Percentiles rank a stretch among this genome's conserved stretches.
Conservation (phyloP, 2,329 filamentous ascomycete species). For the Monilinia fructigena region DNA sequence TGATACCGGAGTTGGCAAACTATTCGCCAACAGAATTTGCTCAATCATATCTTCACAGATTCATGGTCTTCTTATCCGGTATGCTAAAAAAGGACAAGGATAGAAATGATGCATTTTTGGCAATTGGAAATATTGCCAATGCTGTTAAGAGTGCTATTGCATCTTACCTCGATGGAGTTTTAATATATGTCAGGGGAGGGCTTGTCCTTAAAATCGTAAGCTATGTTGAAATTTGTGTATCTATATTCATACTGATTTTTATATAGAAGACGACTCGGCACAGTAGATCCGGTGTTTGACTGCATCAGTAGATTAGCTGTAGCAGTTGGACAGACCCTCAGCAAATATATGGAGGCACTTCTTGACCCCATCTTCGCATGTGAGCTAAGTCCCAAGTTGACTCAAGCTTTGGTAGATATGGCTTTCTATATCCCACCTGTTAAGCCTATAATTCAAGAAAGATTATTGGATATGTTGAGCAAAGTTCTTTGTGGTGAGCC, state of each 20-base stretch:
- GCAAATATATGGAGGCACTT: slow-evolving; percentile 96
- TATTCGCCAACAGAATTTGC: slow-evolving; percentile 92
- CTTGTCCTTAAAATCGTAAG: slow-evolving; percentile 72
- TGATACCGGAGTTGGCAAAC: slow-evolving; percentile 88
- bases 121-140: slow-evolving; percentile 94
- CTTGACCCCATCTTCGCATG: slow-evolving; percentile 97
- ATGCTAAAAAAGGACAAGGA: slow-evolving; percentile 96
- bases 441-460: slow-evolving; percentile 88
- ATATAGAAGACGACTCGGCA: slow-evolving; percentile 43
- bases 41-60: slow-evolving; percentile 82
- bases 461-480: slow-evolving; percentile 90
- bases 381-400: slow-evolving; percentile 88
- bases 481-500: slow-evolving; percentile 88
- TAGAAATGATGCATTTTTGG: slow-evolving; percentile 88
- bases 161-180: slow-evolving; percentile 89
- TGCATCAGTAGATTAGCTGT: slow-evolving; percentile 96
- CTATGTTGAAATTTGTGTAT: slow-evolving; percentile 8
- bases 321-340: slow-evolving; percentile 92
- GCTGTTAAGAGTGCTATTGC: slow-evolving; percentile 94
- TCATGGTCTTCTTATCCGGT: slow-evolving; percentile 93
- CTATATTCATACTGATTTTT: slow-evolving; percentile 35
- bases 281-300: slow-evolving; percentile 81
- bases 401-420: slow-evolving; percentile 96
- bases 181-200: slow-evolving; percentile 94
- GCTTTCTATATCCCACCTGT: slow-evolving; percentile 97